A percentile compares a stretch with the other conserved stretches of the same genome.
Evolutionary conservation across 306 rosid species (phyloP).

Genomic region (Hylodesmum podocarpum): DNA sequence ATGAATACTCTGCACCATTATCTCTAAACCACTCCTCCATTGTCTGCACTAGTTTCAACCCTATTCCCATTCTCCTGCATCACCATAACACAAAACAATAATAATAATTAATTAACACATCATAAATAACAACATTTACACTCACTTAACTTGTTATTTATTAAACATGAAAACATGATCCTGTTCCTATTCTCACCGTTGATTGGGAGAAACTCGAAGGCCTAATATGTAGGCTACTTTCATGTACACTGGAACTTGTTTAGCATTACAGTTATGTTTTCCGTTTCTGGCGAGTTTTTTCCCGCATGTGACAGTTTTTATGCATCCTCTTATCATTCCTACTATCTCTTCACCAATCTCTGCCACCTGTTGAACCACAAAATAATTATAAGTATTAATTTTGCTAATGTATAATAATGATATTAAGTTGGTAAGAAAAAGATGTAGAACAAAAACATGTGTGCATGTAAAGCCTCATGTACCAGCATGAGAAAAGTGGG

Average conservation of each 20-base stretch:
- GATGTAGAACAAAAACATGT: too few relatives aligned
- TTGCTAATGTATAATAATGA: too few relatives aligned
- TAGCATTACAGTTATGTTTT: slow-evolving; percentile 25
- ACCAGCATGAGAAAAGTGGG: slow-evolving; percentile 96
- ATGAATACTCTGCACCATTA: slow-evolving; percentile 83
- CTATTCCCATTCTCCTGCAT: slow-evolving; percentile 92
- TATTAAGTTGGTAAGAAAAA: too few relatives aligned
- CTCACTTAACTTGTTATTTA: neutral
- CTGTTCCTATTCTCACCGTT: slow-evolving; percentile 51
- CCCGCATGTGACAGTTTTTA: slow-evolving; percentile 87
- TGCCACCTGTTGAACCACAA: slow-evolving; percentile 61
- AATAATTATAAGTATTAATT: too few relatives aligned
- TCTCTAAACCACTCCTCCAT: slow-evolving; percentile 78
- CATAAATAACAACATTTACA: neutral
- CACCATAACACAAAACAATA: neutral
- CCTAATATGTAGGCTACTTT: slow-evolving; percentile 84
- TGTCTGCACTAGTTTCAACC: slow-evolving; percentile 57
- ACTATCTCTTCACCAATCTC: slow-evolving; percentile 68
- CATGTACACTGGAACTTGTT: slow-evolving; percentile 63
- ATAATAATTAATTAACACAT: neutral
- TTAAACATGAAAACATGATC: too few relatives aligned
- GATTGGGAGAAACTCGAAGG: slow-evolving; percentile 89
- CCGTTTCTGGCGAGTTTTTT: slow-evolving; percentile 51
- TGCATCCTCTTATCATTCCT: slow-evolving; percentile 94
- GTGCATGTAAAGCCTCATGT: too few relatives aligned